These are phyloP conservation scores for Hygrophila difformis DNA, from an alignment of 257 asterid genomes.

Conservation along the genomic window DNA sequence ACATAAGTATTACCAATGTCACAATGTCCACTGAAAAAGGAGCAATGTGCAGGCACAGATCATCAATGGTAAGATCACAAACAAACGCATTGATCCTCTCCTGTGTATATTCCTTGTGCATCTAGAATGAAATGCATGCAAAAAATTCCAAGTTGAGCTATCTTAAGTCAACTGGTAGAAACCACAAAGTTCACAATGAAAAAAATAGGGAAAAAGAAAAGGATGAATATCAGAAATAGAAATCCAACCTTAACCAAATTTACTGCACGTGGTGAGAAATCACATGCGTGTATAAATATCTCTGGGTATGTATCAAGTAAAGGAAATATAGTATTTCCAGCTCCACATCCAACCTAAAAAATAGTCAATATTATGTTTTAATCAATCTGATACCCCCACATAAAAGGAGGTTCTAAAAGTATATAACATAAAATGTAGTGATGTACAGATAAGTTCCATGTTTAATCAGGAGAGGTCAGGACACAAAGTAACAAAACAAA, in stretches of 20 bases:
- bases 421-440: background rate
- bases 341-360: conserved; percentile 94
- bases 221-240: background rate
- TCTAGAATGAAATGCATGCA: conserved; percentile 32
- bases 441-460: background rate
- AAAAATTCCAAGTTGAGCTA: too few species aligned
- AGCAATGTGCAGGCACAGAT: conserved; percentile 53
- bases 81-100: conserved; percentile 71
- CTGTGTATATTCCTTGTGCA: conserved; percentile 73
- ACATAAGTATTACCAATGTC: conserved; percentile 63
- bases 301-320: conserved; percentile 68
- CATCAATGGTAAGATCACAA: conserved; percentile 76
- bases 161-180: conserved; percentile 1
- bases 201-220: background rate
- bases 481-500: background rate
- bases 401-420: conserved; percentile 6
- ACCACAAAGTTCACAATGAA: background rate
- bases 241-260: conserved; percentile 72
- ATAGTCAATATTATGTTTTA: conserved; percentile 11
- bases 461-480: background rate
- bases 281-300: conserved; percentile 77
- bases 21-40: conserved; percentile 87
- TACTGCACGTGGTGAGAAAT: conserved; percentile 93
- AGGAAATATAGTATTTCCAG: conserved; percentile 89
- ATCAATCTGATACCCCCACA: conserved; percentile 1